A percentile compares a stretch with the other conserved stretches of the same genome.
phyloP scores from a whole-genome alignment of 1,139 yeast genomes.

The Debaryomyces sp. region DNA sequence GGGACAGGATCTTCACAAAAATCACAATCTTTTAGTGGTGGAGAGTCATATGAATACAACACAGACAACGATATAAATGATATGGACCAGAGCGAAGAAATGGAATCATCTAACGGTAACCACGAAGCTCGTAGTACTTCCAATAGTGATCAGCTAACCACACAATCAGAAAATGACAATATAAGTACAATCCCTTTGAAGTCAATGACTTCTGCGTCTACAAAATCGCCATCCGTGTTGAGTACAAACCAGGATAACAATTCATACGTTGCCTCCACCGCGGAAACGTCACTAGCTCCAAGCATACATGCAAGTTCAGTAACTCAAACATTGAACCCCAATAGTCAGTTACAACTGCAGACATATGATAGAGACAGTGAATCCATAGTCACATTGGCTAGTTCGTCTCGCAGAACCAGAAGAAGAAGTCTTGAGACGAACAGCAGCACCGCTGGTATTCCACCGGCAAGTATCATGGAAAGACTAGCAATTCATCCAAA shows the following conservation, averaged over 20 bases:
- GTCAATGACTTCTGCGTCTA: constrained; percentile 51
- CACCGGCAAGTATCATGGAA: constrained; percentile 65
- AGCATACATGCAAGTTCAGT: constrained; percentile 24
- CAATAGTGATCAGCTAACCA: constrained; percentile 18
- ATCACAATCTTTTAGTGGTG: neutral
- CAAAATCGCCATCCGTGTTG: constrained; percentile 45
- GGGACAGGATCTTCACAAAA: neutral
- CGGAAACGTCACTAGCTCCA: constrained; percentile 57
- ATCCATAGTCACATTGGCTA: constrained; percentile 56
- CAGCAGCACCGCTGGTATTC: constrained; percentile 63
- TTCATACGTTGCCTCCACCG: constrained; percentile 50
- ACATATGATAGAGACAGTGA: constrained; percentile 49
- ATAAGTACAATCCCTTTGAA: constrained; percentile 56
- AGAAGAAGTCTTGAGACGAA: constrained; percentile 60
- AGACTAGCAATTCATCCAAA: constrained; percentile 42
- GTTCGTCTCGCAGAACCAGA: constrained; percentile 50
- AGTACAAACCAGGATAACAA: constrained; percentile 43
- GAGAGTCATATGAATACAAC: neutral
- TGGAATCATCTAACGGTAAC: constrained; percentile 5
- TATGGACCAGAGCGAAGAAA: constrained; percentile 1
- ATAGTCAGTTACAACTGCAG: constrained; percentile 8
- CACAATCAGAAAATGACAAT: constrained; percentile 25
- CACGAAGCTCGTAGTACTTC: constrained; percentile 9
- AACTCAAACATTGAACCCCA: constrained; percentile 10
- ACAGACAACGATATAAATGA: neutral